Base-by-base conservation (phyloP, 805 yeast genomes). In the Scheffersomyces amazonensis region DNA sequence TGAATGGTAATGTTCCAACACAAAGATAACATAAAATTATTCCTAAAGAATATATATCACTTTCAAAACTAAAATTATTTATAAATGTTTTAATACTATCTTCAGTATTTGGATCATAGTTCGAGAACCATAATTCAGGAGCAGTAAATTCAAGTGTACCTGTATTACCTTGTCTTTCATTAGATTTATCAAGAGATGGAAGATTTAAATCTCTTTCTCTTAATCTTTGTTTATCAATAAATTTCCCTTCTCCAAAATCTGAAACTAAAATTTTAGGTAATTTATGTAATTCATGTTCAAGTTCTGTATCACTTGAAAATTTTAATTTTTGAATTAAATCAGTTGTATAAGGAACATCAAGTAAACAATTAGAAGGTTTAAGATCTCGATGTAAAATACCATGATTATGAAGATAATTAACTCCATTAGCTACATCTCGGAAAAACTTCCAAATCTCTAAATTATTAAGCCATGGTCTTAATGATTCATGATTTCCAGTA, bases 131-230 rank as follows among this genome's bases (percentile, higher is more conserved):
- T 9, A 86, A 67, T 49, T 88, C 96, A 0, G 96, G 96, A 0
- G 96, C 96, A 16, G 88, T 81, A 50, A 80, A 89, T 52, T 88
- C 96, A 6, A 88, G 52, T 0, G 96, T 89, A 0, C 96, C 96
- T 0, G 96, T 89, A 31, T 81, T 76, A 0, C 96, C 96, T 4
- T 89, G 81, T 1, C 90, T 81, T 8, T 71, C 69, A n/a, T 33
- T 37, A 24, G 27, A 33, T 23, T 40, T 13, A 18, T 37, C 36
- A 6, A 39, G 30, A 27, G 38, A 32, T 16, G 35, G 10, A 10
- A 39, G 35, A 4, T 27, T 27, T 7, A n/a, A 13, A 15, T 27
- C 17, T 13, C 30, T 27, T 16, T 38, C 44, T 2, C 48, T 42
- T 15, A 48, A 36, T 21, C 46, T 39, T 16, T 56, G 60, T 42